Percentiles rank a stretch among this genome's conserved stretches.
phyloP scores from a whole-genome alignment of 2,329 filamentous ascomycete genomes.

The Mollisiaceae sp. region DNA sequence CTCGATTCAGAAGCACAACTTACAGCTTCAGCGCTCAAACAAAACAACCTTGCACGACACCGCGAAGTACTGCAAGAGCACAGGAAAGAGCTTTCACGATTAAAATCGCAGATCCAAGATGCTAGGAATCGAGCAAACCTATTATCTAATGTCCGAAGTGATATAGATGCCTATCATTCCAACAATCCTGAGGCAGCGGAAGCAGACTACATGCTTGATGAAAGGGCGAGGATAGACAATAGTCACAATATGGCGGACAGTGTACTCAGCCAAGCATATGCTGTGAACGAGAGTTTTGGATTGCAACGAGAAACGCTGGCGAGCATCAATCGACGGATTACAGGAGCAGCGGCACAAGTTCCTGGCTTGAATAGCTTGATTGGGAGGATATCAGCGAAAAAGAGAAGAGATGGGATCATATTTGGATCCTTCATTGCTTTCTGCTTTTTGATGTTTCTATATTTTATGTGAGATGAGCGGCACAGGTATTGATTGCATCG shows the following conservation, averaged over 20 bases:
- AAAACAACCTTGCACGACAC: conserved; percentile 91
- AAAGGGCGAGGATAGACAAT: conserved; percentile 83
- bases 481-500: conserved; percentile 29
- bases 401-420: conserved; percentile 93
- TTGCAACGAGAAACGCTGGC: conserved; percentile 86
- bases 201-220: conserved; percentile 96
- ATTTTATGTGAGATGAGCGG: conserved; percentile 62
- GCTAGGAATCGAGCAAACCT: conserved; percentile 88
- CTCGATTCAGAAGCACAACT: conserved; percentile 91
- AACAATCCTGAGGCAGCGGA: conserved; percentile 83
- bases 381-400: conserved; percentile 89
- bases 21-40: conserved; percentile 91
- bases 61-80: conserved; percentile 90
- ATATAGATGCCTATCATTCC: conserved; percentile 87
- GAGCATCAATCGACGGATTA: conserved; percentile 90
- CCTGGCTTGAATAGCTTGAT: conserved; percentile 94
- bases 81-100: conserved; percentile 77
- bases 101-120: conserved; percentile 75
- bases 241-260: conserved; percentile 89
- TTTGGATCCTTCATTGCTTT: conserved; percentile 89
- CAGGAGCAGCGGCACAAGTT: conserved; percentile 85
- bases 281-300: conserved; percentile 89
- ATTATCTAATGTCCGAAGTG: conserved; percentile 85
- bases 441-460: conserved; percentile 87
- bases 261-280: conserved; percentile 93